Evolutionary conservation across 768 basidiomycete species (phyloP), one percentile per base, ranked within the genome.

Genomic region (Pleurotus sapidus): DNA sequence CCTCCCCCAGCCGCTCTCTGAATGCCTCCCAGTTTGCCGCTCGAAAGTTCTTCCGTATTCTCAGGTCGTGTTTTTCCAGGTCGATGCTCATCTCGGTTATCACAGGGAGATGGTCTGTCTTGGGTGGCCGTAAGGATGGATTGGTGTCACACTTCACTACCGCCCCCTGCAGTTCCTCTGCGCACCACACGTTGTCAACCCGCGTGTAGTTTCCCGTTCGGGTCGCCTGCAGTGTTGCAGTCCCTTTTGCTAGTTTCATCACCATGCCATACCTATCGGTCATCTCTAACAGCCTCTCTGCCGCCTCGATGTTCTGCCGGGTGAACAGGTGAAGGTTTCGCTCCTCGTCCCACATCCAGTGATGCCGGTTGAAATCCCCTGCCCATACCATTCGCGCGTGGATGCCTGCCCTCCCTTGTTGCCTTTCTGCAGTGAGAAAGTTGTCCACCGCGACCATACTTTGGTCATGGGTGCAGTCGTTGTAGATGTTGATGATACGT

Each of bases 291-390:
- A 69, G 60, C 6, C 9, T 38, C 15, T 60, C 9, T 0, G 65
- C 61, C 0, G 34, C 48, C 5, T 60, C 49, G 0, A 66, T 56
- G 3, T 47, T 47, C 6, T 1, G 27, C 1, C 12, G 40, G 0
- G 61, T 67, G 55, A 71, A 71, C 0, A 73, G 63, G n/a, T 69
- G 66, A 0, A 24, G 4, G 57, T 77, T 74, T 0, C 56, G 3
- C 0, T 51, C 38, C 1, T 67, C 61, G n/a, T 79, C 77, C 77
- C 77, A 78, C 3, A 68, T 39, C 0, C 70, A 68, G 61, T 75
- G 72, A 54, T 77, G 76, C 4, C 69, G 56, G 62, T 77, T 77
- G 68, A 77, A 75, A 63, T 77, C 70, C 0, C 74, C 75, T 0
- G 64, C 42, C 70, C 67, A 70, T 3, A 74, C 12, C 25, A 27